phyloP scores from a whole-genome alignment of 1,284 basidiomycete genomes.

The Cystodermella granulosa region DNA sequence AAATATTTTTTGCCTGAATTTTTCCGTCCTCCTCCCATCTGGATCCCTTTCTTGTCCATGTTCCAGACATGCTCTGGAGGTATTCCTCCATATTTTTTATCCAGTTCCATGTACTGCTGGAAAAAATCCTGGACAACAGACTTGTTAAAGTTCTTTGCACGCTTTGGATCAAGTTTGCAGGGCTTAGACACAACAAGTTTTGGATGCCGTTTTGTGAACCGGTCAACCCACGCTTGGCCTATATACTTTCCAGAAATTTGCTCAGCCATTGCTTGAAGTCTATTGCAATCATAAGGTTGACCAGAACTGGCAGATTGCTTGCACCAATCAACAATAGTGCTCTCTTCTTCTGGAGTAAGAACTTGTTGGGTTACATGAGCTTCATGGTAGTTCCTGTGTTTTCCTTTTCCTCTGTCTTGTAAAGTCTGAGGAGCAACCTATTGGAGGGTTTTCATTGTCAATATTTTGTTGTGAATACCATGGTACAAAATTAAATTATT shows the following conservation, averaged over 20 bases:
- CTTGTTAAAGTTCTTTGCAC: conserved; percentile 14
- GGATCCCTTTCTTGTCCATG: conserved; percentile 24
- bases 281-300: background rate
- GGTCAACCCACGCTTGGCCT: conserved; percentile 5
- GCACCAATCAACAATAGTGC: conserved; percentile 1
- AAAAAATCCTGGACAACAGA: conserved; percentile 10
- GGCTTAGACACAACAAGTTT: conserved; percentile 3
- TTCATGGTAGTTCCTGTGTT: too few species aligned
- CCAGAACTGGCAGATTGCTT: background rate
- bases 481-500: too few species aligned
- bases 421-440: too few species aligned
- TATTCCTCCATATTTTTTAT: conserved; percentile 7
- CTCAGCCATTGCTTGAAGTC: conserved; percentile 2
- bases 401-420: too few species aligned
- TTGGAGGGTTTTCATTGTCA: too few species aligned
- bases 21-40: conserved; percentile 19
- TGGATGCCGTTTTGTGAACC: conserved; percentile 1
- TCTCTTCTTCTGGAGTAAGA: conserved; percentile 1
- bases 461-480: too few species aligned
- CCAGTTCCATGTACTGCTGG: conserved; percentile 4
- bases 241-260: background rate
- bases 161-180: conserved; percentile 13
- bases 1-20: conserved; percentile 7
- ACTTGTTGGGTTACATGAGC: too few species aligned
- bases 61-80: conserved; percentile 21